Evolutionary conservation across 2,329 filamentous ascomycete genomes (phyloP), one percentile per base, ranked within the genome.

Genomic region (Aschersonia sp.): DNA sequence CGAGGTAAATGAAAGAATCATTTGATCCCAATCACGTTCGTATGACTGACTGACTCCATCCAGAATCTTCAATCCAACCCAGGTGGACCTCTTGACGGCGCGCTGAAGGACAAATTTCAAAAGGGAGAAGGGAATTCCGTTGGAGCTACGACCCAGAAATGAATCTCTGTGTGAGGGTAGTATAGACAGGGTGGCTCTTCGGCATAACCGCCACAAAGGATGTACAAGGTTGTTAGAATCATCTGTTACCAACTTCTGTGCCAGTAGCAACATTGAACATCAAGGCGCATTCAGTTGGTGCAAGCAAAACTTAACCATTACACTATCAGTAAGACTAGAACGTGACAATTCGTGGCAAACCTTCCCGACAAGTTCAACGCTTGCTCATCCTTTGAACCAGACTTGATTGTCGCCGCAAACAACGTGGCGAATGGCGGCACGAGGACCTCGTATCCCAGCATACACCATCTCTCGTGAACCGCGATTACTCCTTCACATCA

Each of bases 61-160:
- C 51, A 78, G 71, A 67, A 67, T 48, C 68, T 85, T 40, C 54
- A 65, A 9, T 82, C 77, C 4, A 89, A 89, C 72, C 84, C 84
- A 9, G 74, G 73, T 56, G 77, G 78, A 3, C 65, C 73, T 1
- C 67, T 86, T 45, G 82, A 83, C 40, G 75, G 84, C 47, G 67
- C 70, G 10, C 64, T 80, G 1, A 67, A 77, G 57, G 71, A 75
- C 44, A 84, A 80, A 61, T 82, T 81, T 47, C 65, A 67, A 48
- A 84, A 84, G 68, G 54, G 51, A 1, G 50, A 50, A 45, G 51
- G 52, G 12, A 53, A 54, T 20, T 42, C 44, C 2, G 47, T 51
- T n/a, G 47, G 49, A 12, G 40, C 41, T 12, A 31, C 7, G 2
- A 35, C 40, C 10, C 48, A 47, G 40, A 46, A 49, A 40, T 48